Conservation (phyloP, 169 alveolate genomes). For the Plasmodium gaboni region DNA sequence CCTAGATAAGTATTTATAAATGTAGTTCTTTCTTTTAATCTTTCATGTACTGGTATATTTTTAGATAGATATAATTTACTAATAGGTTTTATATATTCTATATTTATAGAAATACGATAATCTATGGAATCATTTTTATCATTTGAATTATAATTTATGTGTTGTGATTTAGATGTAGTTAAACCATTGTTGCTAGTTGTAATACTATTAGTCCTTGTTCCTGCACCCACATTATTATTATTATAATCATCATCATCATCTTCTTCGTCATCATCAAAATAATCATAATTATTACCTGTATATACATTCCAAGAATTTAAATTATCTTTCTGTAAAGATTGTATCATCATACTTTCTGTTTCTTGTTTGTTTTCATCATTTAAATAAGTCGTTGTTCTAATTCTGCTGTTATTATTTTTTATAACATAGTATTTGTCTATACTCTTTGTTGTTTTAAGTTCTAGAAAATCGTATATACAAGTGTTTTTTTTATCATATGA, state of each 20-base stretch:
- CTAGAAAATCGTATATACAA: conserved; percentile 29
- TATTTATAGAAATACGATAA: conserved; percentile 63
- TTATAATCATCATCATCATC: conserved; percentile 27
- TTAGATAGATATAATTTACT: conserved; percentile 63
- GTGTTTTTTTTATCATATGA: neutral
- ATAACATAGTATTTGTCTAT: conserved; percentile 54
- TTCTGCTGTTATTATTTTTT: conserved; percentile 17
- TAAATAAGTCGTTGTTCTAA: conserved; percentile 48
- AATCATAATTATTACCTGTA: conserved; percentile 55
- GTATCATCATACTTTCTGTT: conserved; percentile 31
- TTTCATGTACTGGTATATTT: conserved; percentile 63
- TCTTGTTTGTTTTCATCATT: conserved; percentile 11
- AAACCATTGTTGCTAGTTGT: neutral
- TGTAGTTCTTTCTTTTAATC: conserved; percentile 56
- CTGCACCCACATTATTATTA: neutral
- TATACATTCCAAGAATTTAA: conserved; percentile 64
- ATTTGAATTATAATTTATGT: neutral
- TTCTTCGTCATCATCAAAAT: conserved; percentile 63
- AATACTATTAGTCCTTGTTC: too few relatives aligned
- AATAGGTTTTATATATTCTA: conserved; percentile 52
- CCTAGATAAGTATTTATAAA: conserved; percentile 63
- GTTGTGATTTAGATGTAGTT: too few relatives aligned
- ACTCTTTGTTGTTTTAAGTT: conserved; percentile 18
- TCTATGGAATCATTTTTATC: conserved; percentile 34
- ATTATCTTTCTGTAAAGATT: conserved; percentile 57